Percentiles rank a stretch among this genome's conserved stretches.
Evolutionary conservation across 495 filamentous ascomycete genomes (phyloP).

Genomic region (Bathelium albidoporum): DNA sequence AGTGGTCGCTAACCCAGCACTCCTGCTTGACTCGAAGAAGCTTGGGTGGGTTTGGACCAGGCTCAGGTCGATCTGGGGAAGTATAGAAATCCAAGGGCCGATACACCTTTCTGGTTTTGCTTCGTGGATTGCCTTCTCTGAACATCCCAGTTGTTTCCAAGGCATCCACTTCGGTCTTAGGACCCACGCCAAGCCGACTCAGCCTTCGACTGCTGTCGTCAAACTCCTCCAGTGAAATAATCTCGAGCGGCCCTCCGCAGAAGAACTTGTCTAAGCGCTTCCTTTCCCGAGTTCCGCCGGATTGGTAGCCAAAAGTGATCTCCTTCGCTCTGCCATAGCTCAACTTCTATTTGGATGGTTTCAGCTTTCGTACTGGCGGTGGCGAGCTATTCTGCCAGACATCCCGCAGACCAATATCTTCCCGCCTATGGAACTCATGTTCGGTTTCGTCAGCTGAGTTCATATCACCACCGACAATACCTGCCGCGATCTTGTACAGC

Average conservation of each 20-base stretch:
- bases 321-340: constrained; percentile 12
- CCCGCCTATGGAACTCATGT: constrained; percentile 1
- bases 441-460: constrained; percentile 11
- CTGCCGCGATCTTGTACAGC: constrained; percentile 9
- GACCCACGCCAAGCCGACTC: constrained; percentile 12
- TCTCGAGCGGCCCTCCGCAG: constrained; percentile 14
- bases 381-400: constrained; percentile 15
- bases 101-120: neutral
- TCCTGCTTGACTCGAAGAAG: neutral
- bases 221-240: constrained; percentile 6
- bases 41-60: neutral
- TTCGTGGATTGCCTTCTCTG: neutral
- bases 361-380: constrained; percentile 4
- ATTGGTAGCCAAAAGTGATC: constrained; percentile 15
- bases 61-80: neutral
- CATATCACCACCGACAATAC: constrained; percentile 18
- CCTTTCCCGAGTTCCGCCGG: neutral
- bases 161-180: constrained; percentile 12
- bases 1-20: neutral
- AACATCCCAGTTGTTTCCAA: constrained; percentile 5
- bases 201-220: constrained; percentile 16
- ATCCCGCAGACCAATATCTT: constrained; percentile 13
- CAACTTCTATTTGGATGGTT: neutral
- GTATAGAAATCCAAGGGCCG: neutral
- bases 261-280: constrained; percentile 20